These are phyloP conservation scores for Eimeria necatrix DNA, from an alignment of 169 alveolate genomes.

Conservation along the genomic window DNA sequence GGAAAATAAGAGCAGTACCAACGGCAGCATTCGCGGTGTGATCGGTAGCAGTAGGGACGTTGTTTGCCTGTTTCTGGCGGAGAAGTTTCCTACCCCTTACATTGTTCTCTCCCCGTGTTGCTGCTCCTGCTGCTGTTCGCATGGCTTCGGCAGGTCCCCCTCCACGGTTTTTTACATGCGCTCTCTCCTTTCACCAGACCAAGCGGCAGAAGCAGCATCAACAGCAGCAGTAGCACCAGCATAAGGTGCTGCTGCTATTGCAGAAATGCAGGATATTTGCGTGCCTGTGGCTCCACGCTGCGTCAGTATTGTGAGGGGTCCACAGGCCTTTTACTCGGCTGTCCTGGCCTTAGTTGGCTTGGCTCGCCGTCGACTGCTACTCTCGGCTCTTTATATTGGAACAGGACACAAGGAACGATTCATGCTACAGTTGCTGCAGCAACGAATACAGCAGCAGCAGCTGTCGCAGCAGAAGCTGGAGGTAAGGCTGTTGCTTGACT, in stretches of 20 bases:
- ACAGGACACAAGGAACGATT: conserved; percentile 36
- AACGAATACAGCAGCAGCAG: conserved; percentile 1
- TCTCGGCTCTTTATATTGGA: conserved; percentile 67
- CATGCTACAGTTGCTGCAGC: conserved; percentile 7
- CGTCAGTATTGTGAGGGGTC: conserved; percentile 13
- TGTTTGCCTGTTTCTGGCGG: too few relatives aligned
- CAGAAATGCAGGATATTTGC: background rate
- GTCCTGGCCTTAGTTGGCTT: background rate
- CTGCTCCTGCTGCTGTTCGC: too few relatives aligned
- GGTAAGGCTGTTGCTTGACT: conserved; percentile 29
- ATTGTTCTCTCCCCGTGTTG: too few relatives aligned
- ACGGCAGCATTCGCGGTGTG: too few relatives aligned
- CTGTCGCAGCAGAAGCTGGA: background rate
- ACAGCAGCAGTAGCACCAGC: conserved; percentile 1
- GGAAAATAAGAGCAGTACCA: too few relatives aligned
- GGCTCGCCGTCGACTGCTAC: conserved; percentile 45
- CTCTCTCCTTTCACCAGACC: background rate
- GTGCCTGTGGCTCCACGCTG: conserved; percentile 62
- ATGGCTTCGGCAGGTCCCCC: background rate
- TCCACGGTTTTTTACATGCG: background rate
- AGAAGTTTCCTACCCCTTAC: too few relatives aligned
- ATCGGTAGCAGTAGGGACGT: too few relatives aligned
- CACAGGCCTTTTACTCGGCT: conserved; percentile 40
- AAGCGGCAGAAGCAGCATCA: background rate
- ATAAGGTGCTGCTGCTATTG: background rate